Evolutionary conservation across 345 rosid species (phyloP), one percentile per base, ranked within the genome.

Genomic region (Brassica incana): DNA sequence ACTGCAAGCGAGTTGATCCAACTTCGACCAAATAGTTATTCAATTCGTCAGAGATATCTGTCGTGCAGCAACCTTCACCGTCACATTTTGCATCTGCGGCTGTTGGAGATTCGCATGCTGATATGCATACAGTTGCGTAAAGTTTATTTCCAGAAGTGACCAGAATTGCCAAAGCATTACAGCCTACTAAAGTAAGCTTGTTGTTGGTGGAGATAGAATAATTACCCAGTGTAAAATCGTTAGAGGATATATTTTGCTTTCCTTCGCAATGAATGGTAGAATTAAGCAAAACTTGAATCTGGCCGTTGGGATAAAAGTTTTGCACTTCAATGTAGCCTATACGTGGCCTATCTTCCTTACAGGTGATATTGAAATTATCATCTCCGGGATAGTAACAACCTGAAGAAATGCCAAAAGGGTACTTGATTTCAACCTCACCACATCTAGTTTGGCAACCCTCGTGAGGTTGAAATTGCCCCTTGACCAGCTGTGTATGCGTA

Each of bases 361-460:
- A 77, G 0, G 63, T 75, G 54, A 85, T 36, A 1, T 8, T 29
- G 77, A 87, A 87, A 16, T 5, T 29, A 4, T 0, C 6, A 14
- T 78, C 69, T 16, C 6, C 32, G 30, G 18, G 36, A 7, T 83
- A 76, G 74, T 59, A 80, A 52, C 90, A 83, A 5, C 38, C 81
- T 5, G 38, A 10, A 2, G 20, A 18, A 14, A 36, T 82, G 33
- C 88, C 88, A 40, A 85, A 87, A 27, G 87, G 90, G 67, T 65
- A 87, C 0, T 80, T 76, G 8, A 85, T 64, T 25, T 58, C 27
- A 15, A 82, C 8, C 16, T 78, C 25, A 0, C 87, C 90, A 35
- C 90, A 87, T 0, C 7, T 56, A 1, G 6, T 16, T 5, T 2
- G 11, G 72, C 87, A 86, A 40, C 3, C 45, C 12, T 40, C 45